These are phyloP conservation scores for Pulveroboletus sp. DNA, from an alignment of 768 basidiomycete genomes.

Conservation along the genomic window DNA sequence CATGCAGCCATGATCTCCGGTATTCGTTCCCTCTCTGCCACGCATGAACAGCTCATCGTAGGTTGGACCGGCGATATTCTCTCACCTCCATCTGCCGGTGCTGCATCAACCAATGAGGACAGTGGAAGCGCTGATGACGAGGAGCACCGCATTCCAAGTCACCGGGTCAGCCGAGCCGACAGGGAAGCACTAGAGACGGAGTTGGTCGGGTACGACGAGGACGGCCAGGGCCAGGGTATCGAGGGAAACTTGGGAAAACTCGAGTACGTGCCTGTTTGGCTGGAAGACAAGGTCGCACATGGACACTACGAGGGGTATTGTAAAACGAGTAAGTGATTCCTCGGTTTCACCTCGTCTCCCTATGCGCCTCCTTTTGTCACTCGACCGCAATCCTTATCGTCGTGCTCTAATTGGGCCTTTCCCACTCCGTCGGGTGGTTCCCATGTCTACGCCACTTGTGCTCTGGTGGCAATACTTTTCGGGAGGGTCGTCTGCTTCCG, in stretches of 20 bases:
- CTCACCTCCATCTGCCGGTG: conserved; percentile 35
- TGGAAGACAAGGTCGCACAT: conserved; percentile 83
- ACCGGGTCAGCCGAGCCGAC: conserved; percentile 55
- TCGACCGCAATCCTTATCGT: too few species aligned
- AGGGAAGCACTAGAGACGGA: conserved; percentile 61
- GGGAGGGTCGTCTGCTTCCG: conserved; percentile 1
- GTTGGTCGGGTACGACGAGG: conserved; percentile 49
- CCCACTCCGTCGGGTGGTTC: conserved; percentile 5
- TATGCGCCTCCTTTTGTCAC: background rate
- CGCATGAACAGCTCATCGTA: conserved; percentile 87
- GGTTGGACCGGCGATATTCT: conserved; percentile 93
- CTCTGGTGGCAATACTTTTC: background rate
- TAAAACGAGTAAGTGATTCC: conserved; percentile 75
- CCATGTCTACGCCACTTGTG: conserved; percentile 8
- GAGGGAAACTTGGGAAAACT: conserved; percentile 45
- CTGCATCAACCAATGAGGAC: conserved; percentile 26
- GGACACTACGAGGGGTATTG: conserved; percentile 97
- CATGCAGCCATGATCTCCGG: conserved; percentile 96
- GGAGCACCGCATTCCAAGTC: conserved; percentile 42
- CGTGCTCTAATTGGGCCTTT: background rate
- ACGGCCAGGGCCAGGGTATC: conserved; percentile 44
- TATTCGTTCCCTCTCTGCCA: conserved; percentile 75
- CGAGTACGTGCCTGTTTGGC: conserved; percentile 85
- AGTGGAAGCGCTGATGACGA: background rate
- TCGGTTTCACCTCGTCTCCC: background rate